Conservation (phyloP, 352 stramenopile genomes). For the Phytophthora syringae region DNA sequence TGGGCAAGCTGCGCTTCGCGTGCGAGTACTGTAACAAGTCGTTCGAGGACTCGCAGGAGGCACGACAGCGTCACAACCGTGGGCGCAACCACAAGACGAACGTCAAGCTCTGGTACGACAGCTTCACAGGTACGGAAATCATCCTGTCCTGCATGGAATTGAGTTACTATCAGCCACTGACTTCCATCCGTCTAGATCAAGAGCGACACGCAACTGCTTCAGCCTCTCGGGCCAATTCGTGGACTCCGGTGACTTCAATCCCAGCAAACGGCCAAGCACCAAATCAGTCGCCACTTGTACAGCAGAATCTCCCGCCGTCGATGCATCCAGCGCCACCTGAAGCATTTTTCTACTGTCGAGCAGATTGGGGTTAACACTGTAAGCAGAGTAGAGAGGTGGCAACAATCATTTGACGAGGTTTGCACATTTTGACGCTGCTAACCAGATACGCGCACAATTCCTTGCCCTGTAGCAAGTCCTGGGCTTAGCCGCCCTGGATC, state of each 20-base stretch:
- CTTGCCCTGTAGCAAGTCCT: constrained; percentile 19
- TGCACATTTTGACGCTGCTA: constrained; percentile 28
- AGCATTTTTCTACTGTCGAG: constrained; percentile 48
- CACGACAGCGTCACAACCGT: constrained; percentile 65
- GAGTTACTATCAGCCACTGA: constrained; percentile 4
- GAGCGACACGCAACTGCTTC: constrained; percentile 29
- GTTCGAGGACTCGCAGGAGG: constrained; percentile 81
- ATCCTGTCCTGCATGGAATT: neutral
- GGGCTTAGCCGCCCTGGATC: constrained; percentile 67
- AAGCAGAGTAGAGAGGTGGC: neutral
- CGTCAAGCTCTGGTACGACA: constrained; percentile 88
- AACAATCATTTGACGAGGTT: constrained; percentile 19
- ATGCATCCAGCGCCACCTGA: constrained; percentile 71
- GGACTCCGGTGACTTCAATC: constrained; percentile 9
- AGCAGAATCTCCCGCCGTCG: constrained; percentile 64
- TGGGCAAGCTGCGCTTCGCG: constrained; percentile 62
- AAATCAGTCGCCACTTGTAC: neutral
- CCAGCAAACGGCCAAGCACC: constrained; percentile 2
- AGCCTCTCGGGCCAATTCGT: neutral
- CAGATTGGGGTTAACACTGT: constrained; percentile 64
- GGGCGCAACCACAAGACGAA: constrained; percentile 83
- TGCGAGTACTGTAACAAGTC: constrained; percentile 87
- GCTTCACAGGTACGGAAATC: constrained; percentile 60
- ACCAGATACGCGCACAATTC: constrained; percentile 27
- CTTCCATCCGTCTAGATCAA: constrained; percentile 43